Evolutionary conservation across 306 rosid species (phyloP), one percentile per base, ranked within the genome.

Genomic region (Senna tora): DNA sequence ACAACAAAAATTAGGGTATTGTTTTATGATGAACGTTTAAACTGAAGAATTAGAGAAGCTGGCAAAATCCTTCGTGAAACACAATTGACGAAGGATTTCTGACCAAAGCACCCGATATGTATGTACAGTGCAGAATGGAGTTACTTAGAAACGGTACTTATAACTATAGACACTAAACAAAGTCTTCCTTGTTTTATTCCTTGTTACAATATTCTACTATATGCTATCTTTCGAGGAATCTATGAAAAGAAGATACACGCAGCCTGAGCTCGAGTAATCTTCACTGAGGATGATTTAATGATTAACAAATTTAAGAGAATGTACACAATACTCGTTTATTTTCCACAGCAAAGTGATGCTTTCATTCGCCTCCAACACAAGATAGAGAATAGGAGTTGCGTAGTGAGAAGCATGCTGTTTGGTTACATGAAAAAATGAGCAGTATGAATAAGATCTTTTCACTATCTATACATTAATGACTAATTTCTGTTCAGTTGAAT

Each of bases 401-500:
- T 41, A 45, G 34, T 57, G 30, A 32, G 41, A 79, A 49, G 12
- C 34, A 58, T 25, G 59, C 38, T 53, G 46, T 20, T 43, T 41
- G n/a, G 36, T 32, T 32, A 51, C 58, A 60, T 10, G 52, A 50
- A 57, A 65, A 57, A 17, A 20, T 25, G 50, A 19, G 47, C 20
- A 59, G 80, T 33, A 53, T 50, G 67, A 60, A 25, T 25, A 25
- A 72, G 56, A 19, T 32, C 17, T 46, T 45, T 63, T 67, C 28
- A 6, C 60, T 74, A 64, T 77, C 25, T 56, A 73, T 77, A 65
- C 32, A n/a, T n/a, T 8, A 45, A 39, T 11, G 64, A 34, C 46
- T 20, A 69, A n/a, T 60, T 74, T 64, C 54, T 69, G 69, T 16
- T 14, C 58, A 14, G 38, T 62, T 41, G n/a, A 46, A 54, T 19